Conservation (phyloP, 179 eudicot genomes). For the Vitellaria paradoxa region DNA sequence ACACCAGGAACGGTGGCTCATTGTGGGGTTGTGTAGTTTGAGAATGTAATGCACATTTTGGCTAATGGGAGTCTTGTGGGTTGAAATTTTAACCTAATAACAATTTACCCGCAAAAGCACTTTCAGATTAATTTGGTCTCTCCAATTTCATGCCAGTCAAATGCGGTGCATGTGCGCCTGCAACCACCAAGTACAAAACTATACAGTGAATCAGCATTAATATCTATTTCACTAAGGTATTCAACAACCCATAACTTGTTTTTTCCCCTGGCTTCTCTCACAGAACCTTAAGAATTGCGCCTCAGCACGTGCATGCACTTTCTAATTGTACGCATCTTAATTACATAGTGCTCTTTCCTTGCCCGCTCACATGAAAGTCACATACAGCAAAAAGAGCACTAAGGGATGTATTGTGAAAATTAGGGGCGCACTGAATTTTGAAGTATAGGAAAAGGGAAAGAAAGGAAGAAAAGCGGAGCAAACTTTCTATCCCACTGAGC, state of each 20-base stretch:
- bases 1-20: background rate
- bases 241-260: background rate
- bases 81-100: background rate
- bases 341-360: slow-evolving; percentile 3
- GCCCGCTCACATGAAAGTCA: slow-evolving; percentile 17
- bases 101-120: background rate
- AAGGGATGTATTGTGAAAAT: slow-evolving; percentile 5
- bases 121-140: too few species aligned
- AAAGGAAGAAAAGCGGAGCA: background rate
- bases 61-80: background rate
- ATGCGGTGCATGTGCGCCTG: too few species aligned
- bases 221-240: background rate
- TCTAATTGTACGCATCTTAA: background rate
- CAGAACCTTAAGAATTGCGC: background rate
- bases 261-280: background rate
- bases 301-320: slow-evolving; percentile 4
- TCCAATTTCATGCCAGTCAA: too few species aligned
- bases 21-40: background rate
- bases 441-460: background rate
- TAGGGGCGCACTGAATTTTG: background rate
- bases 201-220: background rate
- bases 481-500: background rate
- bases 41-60: background rate
- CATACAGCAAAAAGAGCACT: slow-evolving; percentile 2
- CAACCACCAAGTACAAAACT: too few species aligned